Conservation (phyloP, 2,329 filamentous ascomycete species). For the Arachnomyces sp. region DNA sequence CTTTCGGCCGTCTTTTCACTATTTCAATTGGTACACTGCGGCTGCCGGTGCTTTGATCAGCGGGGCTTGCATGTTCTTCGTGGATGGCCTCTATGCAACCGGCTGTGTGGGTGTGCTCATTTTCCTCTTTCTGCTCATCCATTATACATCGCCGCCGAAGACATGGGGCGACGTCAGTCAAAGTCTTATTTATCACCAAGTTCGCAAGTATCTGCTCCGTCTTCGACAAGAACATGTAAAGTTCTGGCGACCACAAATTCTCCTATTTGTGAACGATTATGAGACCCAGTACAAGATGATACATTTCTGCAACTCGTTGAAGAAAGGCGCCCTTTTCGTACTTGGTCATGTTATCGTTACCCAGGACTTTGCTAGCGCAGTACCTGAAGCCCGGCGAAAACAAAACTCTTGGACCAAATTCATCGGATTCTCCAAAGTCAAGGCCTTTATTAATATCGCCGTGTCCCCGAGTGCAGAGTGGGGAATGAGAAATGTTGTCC, state of each 20-base stretch:
- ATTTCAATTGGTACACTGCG: conserved; percentile 81
- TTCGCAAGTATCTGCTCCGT: conserved; percentile 78
- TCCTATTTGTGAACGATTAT: conserved; percentile 75
- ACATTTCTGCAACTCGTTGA: conserved; percentile 84
- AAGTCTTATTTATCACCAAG: conserved; percentile 80
- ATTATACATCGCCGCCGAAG: conserved; percentile 78
- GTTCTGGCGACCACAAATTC: conserved; percentile 84
- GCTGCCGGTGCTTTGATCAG: conserved; percentile 67
- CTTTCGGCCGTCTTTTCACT: conserved; percentile 80
- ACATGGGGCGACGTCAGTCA: conserved; percentile 87
- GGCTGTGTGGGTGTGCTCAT: conserved; percentile 66
- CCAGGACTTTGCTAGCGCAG: conserved; percentile 68
- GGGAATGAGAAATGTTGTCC: conserved; percentile 74
- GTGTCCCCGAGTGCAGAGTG: conserved; percentile 77
- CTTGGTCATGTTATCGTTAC: conserved; percentile 83
- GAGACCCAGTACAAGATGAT: conserved; percentile 76
- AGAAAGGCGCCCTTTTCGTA: conserved; percentile 79
- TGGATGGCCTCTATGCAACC: conserved; percentile 72
- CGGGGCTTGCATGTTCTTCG: conserved; percentile 80
- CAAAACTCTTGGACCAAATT: conserved; percentile 79
- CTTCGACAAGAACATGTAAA: conserved; percentile 84
- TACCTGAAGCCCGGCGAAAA: conserved; percentile 73
- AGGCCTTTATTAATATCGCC: conserved; percentile 80
- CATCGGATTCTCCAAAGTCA: conserved; percentile 78
- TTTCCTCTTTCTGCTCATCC: conserved; percentile 73